These are phyloP conservation scores for Theobroma cacao DNA, from an alignment of 345 rosid genomes.

Conservation along the genomic window DNA sequence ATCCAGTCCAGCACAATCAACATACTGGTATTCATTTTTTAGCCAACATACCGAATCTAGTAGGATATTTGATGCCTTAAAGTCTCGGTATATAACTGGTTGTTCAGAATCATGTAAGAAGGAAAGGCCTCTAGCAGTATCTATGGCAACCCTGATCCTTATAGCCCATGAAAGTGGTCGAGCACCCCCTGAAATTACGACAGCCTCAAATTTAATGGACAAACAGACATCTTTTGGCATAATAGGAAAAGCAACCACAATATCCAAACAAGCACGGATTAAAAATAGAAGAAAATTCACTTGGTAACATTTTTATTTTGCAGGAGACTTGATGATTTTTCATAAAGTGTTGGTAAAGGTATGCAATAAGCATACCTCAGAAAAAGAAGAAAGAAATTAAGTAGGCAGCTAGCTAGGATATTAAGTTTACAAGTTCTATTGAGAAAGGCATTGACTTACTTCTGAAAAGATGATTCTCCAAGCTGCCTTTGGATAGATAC, in stretches of 20 bases:
- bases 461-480: constrained; percentile 69
- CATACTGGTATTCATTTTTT: neutral
- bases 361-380: neutral
- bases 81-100: constrained; percentile 78
- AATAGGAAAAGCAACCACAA: neutral
- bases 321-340: too few relatives aligned
- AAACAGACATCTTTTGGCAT: neutral
- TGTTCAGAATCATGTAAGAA: constrained; percentile 69
- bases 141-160: constrained; percentile 66
- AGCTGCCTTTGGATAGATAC: constrained; percentile 71
- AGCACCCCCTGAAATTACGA: constrained; percentile 40
- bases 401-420: neutral
- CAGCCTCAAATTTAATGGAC: neutral
- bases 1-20: neutral
- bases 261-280: neutral
- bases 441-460: constrained; percentile 39
- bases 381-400: neutral
- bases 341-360: neutral
- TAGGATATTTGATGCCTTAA: constrained; percentile 78
- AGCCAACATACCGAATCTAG: constrained; percentile 56
- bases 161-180: constrained; percentile 63
- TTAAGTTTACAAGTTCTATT: neutral
- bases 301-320: neutral
- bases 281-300: too few relatives aligned
- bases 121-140: constrained; percentile 73